phyloP scores from a whole-genome alignment of 2,329 filamentous ascomycete species.

The Lachnellula hyalina region DNA sequence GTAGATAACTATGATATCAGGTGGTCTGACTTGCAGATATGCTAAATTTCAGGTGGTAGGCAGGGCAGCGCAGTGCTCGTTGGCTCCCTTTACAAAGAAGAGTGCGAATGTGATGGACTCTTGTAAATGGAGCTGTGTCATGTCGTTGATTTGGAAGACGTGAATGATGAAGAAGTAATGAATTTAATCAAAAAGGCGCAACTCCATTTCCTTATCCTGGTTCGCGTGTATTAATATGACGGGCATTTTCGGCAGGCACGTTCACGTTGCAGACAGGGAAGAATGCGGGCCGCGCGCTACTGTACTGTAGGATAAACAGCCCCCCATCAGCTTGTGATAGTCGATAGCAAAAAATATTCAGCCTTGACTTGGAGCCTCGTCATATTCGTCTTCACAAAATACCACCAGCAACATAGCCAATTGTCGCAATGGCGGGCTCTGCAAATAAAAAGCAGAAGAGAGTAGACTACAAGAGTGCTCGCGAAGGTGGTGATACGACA shows the following conservation, averaged over 20 bases:
- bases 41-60: neutral
- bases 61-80: neutral
- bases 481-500: conserved; percentile 39
- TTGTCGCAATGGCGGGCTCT: conserved; percentile 35
- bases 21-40: conserved; percentile 2
- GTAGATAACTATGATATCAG: neutral
- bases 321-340: conserved; percentile 39
- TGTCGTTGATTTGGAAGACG: neutral
- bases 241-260: neutral
- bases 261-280: neutral
- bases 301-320: neutral
- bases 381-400: conserved; percentile 44
- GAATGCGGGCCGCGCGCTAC: neutral
- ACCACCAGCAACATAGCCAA: conserved; percentile 56
- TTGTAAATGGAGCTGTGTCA: conserved; percentile 1
- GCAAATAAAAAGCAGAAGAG: conserved; percentile 60
- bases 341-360: conserved; percentile 1
- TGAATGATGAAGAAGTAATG: neutral
- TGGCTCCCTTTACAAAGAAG: neutral
- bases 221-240: neutral
- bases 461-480: conserved; percentile 55
- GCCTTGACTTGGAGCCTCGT: conserved; percentile 11
- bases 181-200: neutral
- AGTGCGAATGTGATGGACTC: neutral
- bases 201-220: neutral